These are phyloP conservation scores for Sporothrix curviconia DNA, from an alignment of 2,329 filamentous ascomycete species.

Conservation along the genomic window DNA sequence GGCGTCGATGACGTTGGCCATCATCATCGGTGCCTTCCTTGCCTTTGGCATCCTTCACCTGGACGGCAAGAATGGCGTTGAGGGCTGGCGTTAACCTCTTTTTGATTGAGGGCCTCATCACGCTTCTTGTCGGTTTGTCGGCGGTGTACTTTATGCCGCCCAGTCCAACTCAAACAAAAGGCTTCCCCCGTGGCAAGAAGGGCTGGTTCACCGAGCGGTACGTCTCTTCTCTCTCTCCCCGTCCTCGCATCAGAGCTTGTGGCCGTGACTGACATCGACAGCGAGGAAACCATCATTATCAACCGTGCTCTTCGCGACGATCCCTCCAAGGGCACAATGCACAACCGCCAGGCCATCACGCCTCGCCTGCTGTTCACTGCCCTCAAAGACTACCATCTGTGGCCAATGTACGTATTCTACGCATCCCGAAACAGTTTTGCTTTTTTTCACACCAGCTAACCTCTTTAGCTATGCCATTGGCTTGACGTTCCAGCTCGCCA, in stretches of 20 bases:
- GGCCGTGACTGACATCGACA: background rate
- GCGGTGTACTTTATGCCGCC: conserved; percentile 51
- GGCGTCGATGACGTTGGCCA: conserved; percentile 34
- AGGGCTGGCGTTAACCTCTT: conserved; percentile 46
- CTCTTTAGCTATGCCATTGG: conserved; percentile 31
- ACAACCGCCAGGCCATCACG: conserved; percentile 52
- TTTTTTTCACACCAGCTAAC: background rate
- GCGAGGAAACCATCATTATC: conserved; percentile 54
- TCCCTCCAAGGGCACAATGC: conserved; percentile 53
- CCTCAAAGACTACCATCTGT: conserved; percentile 32
- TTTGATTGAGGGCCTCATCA: conserved; percentile 45
- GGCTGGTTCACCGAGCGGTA: conserved; percentile 51
- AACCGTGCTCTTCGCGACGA: conserved; percentile 55
- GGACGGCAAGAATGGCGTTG: conserved; percentile 30
- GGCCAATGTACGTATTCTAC: conserved; percentile 39
- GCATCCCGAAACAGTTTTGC: background rate
- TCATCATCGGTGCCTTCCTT: conserved; percentile 33
- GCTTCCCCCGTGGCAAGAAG: conserved; percentile 46
- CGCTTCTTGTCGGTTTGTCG: conserved; percentile 42
- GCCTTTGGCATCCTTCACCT: conserved; percentile 36
- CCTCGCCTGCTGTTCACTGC: conserved; percentile 43
- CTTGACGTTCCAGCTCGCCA: conserved; percentile 48
- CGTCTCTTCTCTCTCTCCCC: background rate
- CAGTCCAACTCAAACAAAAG: conserved; percentile 43
- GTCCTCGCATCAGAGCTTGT: conserved; percentile 15